A percentile compares a stretch with the other conserved stretches of the same genome.
Conservation (phyloP, 805 yeast genomes). For the Candida insectalens region DNA sequence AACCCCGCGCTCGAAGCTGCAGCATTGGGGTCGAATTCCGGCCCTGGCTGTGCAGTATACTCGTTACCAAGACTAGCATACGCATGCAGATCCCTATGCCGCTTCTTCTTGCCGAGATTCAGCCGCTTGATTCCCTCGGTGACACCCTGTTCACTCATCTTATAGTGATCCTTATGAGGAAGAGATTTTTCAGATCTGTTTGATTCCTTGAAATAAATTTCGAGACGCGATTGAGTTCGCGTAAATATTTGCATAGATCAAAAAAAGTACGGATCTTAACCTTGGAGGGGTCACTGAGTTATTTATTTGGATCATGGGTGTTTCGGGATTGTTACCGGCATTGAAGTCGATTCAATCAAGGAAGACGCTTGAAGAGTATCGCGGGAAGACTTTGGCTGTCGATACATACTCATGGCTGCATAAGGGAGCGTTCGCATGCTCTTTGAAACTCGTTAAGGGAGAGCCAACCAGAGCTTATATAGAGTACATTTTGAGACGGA, state of each 20-base stretch:
- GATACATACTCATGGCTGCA: slow-evolving; percentile 98
- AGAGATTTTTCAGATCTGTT: too few species aligned
- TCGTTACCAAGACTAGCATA: slow-evolving; percentile 16
- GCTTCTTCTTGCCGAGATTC: not conserved
- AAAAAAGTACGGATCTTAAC: too few species aligned
- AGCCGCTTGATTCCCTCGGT: not conserved
- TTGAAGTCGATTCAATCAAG: slow-evolving; percentile 64
- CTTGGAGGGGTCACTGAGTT: too few species aligned
- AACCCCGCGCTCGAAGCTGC: slow-evolving; percentile 24
- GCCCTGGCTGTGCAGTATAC: slow-evolving; percentile 7
- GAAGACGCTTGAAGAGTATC: slow-evolving; percentile 45
- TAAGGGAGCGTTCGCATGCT: slow-evolving; percentile 72
- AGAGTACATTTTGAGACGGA: slow-evolving; percentile 55
- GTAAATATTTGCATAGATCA: too few species aligned
- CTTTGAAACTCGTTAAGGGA: slow-evolving; percentile 68
- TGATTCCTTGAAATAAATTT: too few species aligned
- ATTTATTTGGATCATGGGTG: slow-evolving; percentile 49
- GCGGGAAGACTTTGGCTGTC: slow-evolving; percentile 77
- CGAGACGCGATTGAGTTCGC: too few species aligned
- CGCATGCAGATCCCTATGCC: slow-evolving; percentile 17
- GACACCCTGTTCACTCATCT: too few species aligned
- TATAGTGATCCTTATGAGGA: too few species aligned
- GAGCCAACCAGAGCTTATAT: slow-evolving; percentile 65
- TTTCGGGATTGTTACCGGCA: slow-evolving; percentile 70
- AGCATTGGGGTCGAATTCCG: slow-evolving; percentile 21